Evolutionary conservation across 495 filamentous ascomycete genomes (phyloP), one percentile per base, ranked within the genome.

Genomic region (Aspergillus ostianus): DNA sequence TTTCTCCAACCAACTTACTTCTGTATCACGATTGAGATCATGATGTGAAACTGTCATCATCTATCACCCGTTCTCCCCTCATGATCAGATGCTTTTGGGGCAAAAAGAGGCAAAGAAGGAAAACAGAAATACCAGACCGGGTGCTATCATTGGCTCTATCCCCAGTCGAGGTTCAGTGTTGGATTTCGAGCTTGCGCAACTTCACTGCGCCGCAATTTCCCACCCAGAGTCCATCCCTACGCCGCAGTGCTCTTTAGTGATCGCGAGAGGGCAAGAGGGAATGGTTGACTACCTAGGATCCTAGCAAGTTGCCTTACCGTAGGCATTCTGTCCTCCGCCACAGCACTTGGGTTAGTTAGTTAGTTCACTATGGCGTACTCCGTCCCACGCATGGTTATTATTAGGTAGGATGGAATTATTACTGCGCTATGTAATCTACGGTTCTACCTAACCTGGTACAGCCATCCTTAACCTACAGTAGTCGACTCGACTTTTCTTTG

Each of bases 191-290:
- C 61, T 64, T 67, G 65, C 61, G 65, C 65, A 60, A 50, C 20
- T 62, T 67, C 58, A 64, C 65, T 67, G 59, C 58, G 65, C 59
- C 65, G 65, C 59, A 61, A 48, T 53, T 15, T 41, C 36, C 36
- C 13, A 41, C 15, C 36, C 36, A 41, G 15, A 12, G 15, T 41
- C 36, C 13, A 41, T 41, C 2, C 23, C 23, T 2, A 26, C 23
- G 2, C 23, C 23, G 23, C 4, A 1, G 36, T 41, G 10, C 9
- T 4, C 9, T 4, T 41, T 15, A 41, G 36, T 41, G 36, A 41
- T 17, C 13, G 1, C 36, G 15, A 0, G 12, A 41, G 36, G 23
- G 36, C 36, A 41, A 41, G 15, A 41, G 8, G 30, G 36, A 12
- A 41, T 41, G 36, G 12, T 41, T 41, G 9, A 41, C 15, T 41